phyloP scores from a whole-genome alignment of 805 yeast species.

The Ogataea minuta region DNA sequence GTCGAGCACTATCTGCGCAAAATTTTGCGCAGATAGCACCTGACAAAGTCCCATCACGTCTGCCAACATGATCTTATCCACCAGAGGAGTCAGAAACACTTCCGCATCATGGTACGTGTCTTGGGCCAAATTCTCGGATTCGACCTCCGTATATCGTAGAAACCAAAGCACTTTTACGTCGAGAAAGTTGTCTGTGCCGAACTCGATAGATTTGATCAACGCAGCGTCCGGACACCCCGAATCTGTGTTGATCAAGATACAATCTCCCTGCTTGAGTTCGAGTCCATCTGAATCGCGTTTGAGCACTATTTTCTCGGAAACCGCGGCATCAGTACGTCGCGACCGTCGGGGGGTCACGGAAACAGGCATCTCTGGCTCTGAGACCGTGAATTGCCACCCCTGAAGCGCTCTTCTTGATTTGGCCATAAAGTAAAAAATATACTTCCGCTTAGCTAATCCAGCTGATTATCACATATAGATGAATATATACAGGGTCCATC shows the following conservation, averaged over 20 bases:
- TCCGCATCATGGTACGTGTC: constrained; percentile 40
- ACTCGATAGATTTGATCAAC: constrained; percentile 48
- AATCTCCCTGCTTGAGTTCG: constrained; percentile 52
- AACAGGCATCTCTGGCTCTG: constrained; percentile 4
- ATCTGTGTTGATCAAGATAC: constrained; percentile 40
- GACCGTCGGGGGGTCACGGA: constrained; percentile 22
- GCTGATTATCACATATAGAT: too few species aligned
- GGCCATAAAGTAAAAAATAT: constrained; percentile 25
- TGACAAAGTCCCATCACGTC: constrained; percentile 45
- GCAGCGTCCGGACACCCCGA: constrained; percentile 41
- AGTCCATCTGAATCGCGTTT: constrained; percentile 46
- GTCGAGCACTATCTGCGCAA: constrained; percentile 35
- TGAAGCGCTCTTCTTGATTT: constrained; percentile 25
- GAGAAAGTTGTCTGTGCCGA: constrained; percentile 49
- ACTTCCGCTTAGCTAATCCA: too few species aligned
- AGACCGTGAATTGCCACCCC: constrained; percentile 38
- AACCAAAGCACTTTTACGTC: constrained; percentile 51
- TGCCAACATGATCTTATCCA: constrained; percentile 41
- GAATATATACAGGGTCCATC: too few species aligned
- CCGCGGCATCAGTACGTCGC: constrained; percentile 3
- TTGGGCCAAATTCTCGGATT: constrained; percentile 28
- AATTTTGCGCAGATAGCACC: constrained; percentile 41
- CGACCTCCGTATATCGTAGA: constrained; percentile 41
- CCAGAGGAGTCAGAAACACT: constrained; percentile 52
- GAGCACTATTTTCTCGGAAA: constrained; percentile 27